Conservation (phyloP, 805 yeast genomes). For the Jamesozyma rosinii region DNA sequence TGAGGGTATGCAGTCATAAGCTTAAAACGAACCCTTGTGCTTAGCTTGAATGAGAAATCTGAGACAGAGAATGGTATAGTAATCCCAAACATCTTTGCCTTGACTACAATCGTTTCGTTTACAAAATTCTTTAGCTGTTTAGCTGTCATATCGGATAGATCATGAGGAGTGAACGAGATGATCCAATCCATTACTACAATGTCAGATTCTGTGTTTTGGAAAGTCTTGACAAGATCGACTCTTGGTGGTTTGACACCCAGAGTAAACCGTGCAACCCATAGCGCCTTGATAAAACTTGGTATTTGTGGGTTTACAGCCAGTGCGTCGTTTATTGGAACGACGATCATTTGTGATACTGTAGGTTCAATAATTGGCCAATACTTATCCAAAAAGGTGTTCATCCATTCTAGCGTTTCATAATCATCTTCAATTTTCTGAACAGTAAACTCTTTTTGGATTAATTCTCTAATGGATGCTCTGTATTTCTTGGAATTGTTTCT, state of each 20-base stretch:
- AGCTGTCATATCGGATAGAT: conserved; percentile 69
- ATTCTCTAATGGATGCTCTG: conserved; percentile 64
- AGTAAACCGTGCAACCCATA: conserved; percentile 84
- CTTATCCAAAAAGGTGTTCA: conserved; percentile 77
- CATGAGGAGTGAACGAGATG: conserved; percentile 86
- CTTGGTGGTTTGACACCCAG: conserved; percentile 94
- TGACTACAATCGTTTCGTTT: conserved; percentile 70
- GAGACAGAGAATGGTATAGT: conserved; percentile 73
- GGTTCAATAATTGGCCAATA: conserved; percentile 93
- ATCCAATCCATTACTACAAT: conserved; percentile 98
- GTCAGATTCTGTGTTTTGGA: conserved; percentile 82
- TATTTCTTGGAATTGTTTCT: conserved; percentile 77
- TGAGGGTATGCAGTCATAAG: conserved; percentile 91
- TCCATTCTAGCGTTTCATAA: conserved; percentile 93
- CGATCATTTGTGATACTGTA: conserved; percentile 71
- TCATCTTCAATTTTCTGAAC: conserved; percentile 76
- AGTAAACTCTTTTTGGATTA: conserved; percentile 77
- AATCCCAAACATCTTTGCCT: conserved; percentile 74
- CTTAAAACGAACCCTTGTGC: conserved; percentile 72
- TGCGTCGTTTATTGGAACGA: conserved; percentile 76
- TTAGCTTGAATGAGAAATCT: conserved; percentile 66
- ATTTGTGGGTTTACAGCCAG: conserved; percentile 61
- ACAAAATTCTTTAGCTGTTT: conserved; percentile 79
- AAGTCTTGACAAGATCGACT: conserved; percentile 79
- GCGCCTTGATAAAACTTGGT: conserved; percentile 74